phyloP scores from a whole-genome alignment of 305 asterid species.

The Stenogyne calaminthoides region DNA sequence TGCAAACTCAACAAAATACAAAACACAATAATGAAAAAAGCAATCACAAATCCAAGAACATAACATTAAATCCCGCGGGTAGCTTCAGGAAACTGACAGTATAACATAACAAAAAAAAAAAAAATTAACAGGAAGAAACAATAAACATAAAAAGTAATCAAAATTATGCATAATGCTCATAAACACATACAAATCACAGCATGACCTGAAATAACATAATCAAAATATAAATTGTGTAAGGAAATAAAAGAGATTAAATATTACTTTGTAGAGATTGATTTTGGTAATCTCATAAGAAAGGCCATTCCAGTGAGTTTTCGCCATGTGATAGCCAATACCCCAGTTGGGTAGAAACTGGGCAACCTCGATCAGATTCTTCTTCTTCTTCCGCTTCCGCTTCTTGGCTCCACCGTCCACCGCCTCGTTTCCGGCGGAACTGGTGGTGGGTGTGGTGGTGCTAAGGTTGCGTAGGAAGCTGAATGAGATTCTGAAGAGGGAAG shows the following conservation, averaged over 20 bases:
- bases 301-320: slow-evolving; percentile 70
- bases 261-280: slow-evolving; percentile 87
- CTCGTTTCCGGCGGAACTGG: slow-evolving; percentile 31
- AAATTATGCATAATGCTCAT: background rate
- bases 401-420: slow-evolving; percentile 35
- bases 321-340: slow-evolving; percentile 91
- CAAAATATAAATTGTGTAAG: background rate
- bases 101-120: background rate
- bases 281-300: slow-evolving; percentile 60
- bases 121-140: background rate
- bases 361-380: slow-evolving; percentile 72
- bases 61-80: background rate
- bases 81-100: background rate
- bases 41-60: background rate
- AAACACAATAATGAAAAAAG: slow-evolving; percentile 13
- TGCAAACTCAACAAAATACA: slow-evolving; percentile 37
- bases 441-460: slow-evolving; percentile 39
- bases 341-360: slow-evolving; percentile 59
- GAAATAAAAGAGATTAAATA: background rate
- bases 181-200: background rate
- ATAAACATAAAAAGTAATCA: background rate
- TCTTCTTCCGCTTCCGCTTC: slow-evolving; percentile 70
- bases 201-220: background rate
- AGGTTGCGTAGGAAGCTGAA: slow-evolving; percentile 50
- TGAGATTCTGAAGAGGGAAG: slow-evolving; percentile 48